These are phyloP conservation scores for Artemisia argyi DNA, from an alignment of 129 eudicot genomes.

Conservation along the genomic window DNA sequence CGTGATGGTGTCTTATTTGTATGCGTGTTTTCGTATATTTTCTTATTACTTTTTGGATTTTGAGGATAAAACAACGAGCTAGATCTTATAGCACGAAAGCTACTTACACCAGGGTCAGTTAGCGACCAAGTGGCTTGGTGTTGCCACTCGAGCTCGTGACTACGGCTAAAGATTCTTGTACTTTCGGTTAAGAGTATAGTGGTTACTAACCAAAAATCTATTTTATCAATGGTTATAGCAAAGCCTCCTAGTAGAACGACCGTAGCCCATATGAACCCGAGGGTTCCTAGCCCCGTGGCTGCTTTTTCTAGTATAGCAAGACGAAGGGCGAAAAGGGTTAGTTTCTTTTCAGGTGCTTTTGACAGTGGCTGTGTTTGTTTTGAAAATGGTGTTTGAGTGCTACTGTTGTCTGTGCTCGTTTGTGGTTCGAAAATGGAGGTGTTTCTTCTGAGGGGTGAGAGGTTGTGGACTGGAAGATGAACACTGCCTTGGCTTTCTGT, in stretches of 20 bases:
- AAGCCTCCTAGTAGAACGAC: slow-evolving; percentile 93
- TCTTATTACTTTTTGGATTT: background rate
- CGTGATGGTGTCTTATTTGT: slow-evolving; percentile 37
- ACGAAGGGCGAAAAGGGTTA: slow-evolving; percentile 89
- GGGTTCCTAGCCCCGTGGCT: slow-evolving; percentile 83
- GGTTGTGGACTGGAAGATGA: slow-evolving; percentile 52
- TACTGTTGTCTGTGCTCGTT: slow-evolving; percentile 50
- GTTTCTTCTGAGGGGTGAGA: slow-evolving; percentile 26
- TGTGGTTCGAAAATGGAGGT: slow-evolving; percentile 70
- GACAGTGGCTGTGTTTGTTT: slow-evolving; percentile 3
- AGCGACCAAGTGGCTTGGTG: slow-evolving; percentile 94
- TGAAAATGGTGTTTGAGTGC: slow-evolving; percentile 28
- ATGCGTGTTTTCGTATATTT: background rate
- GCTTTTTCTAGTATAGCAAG: slow-evolving; percentile 83
- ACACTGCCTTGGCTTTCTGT: slow-evolving; percentile 49
- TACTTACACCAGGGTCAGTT: slow-evolving; percentile 58
- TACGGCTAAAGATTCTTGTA: slow-evolving; percentile 76
- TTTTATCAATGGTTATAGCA: slow-evolving; percentile 64
- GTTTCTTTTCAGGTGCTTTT: slow-evolving; percentile 71
- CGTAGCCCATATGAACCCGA: slow-evolving; percentile 97
- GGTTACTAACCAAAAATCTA: slow-evolving; percentile 87
- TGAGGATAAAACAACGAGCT: slow-evolving; percentile 42
- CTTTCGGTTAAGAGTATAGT: slow-evolving; percentile 71
- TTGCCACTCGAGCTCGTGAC: slow-evolving; percentile 98
- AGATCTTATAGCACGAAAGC: slow-evolving; percentile 59